phyloP scores from a whole-genome alignment of 148 eudicot genomes.

The Gaultheria prostrata region DNA sequence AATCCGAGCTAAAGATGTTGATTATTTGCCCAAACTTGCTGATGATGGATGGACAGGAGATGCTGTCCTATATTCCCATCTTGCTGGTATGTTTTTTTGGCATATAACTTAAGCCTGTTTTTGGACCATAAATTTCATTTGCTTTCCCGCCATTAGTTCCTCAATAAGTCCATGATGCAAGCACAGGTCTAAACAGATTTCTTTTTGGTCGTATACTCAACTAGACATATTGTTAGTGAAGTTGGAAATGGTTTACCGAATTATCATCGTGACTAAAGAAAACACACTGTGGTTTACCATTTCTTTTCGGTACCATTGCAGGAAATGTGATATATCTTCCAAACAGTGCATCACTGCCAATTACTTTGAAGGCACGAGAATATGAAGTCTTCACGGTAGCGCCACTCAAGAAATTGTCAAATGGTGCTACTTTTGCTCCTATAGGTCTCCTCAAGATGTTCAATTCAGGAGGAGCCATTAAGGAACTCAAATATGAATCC shows the following conservation, averaged over 20 bases:
- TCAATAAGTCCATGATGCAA: background rate
- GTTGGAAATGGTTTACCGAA: background rate
- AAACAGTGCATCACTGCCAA: conserved; percentile 45
- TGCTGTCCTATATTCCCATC: conserved; percentile 59
- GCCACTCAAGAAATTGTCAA: conserved; percentile 56
- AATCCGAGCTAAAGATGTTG: conserved; percentile 58
- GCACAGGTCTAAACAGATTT: background rate
- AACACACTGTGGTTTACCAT: background rate
- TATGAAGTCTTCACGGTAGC: conserved; percentile 75
- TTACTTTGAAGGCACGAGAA: conserved; percentile 61
- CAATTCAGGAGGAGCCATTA: conserved; percentile 81
- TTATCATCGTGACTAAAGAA: background rate
- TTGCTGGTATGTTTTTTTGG: conserved; percentile 35
- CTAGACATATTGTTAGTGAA: background rate
- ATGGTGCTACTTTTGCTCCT: conserved; percentile 55
- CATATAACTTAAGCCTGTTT: background rate
- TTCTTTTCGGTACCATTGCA: conserved; percentile 29
- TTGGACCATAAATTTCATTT: background rate
- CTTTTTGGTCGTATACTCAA: background rate
- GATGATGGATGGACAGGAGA: conserved; percentile 61
- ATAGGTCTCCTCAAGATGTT: conserved; percentile 73
- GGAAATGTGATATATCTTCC: conserved; percentile 67
- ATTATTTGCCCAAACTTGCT: conserved; percentile 52
- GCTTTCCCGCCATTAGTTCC: background rate
- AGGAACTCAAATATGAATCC: conserved; percentile 45